Percentiles rank a stretch among this genome's conserved stretches.
Conservation (phyloP, 371 early-diverging fungal genomes). For the Mucor saturninus region DNA sequence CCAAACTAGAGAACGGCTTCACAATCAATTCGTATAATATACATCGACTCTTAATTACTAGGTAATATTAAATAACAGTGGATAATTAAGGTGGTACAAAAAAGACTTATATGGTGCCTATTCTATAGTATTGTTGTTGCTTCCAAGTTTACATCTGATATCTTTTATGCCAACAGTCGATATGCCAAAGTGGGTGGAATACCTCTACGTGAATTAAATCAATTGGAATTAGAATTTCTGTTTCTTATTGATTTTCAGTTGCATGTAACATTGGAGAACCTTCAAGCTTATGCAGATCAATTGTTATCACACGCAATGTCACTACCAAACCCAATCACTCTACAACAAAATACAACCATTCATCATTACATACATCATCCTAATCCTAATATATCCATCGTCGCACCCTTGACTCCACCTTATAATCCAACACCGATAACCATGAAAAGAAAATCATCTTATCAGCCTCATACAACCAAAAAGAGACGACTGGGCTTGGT, state of each 20-base stretch:
- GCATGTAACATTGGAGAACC: conserved; percentile 58
- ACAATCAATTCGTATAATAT: conserved; percentile 75
- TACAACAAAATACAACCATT: not conserved
- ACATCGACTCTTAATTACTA: conserved; percentile 76
- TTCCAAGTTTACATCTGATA: conserved; percentile 80
- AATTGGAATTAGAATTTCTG: conserved; percentile 84
- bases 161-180: conserved; percentile 77
- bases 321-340: not conserved
- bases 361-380: not conserved
- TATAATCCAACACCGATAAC: conserved; percentile 2
- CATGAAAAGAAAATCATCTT: conserved; percentile 3
- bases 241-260: conserved; percentile 79
- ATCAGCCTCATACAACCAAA: conserved; percentile 2
- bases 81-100: not conserved
- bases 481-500: conserved; percentile 13
- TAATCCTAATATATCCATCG: not conserved
- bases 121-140: conserved; percentile 66
- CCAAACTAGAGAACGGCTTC: conserved; percentile 43
- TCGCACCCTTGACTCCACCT: conserved; percentile 18
- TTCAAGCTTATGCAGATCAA: conserved; percentile 70
- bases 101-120: not conserved
- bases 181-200: conserved; percentile 85
- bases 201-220: conserved; percentile 77
- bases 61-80: conserved; percentile 16
- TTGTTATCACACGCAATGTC: conserved; percentile 38